Conservation (phyloP, 2,329 filamentous ascomycete genomes). For the Neofusicoccum cordaticola region DNA sequence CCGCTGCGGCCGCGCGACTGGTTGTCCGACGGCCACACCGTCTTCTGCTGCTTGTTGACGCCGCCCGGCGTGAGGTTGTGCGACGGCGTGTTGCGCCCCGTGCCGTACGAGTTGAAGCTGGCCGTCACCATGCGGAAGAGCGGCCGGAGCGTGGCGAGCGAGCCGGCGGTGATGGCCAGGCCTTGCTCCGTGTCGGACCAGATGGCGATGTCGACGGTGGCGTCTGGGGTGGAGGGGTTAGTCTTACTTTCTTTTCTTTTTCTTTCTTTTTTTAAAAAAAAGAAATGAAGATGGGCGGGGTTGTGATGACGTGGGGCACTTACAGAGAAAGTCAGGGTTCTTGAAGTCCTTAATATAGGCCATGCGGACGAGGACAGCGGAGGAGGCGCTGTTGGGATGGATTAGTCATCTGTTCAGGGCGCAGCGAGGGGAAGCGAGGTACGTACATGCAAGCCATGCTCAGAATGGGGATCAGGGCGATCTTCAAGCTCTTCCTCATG, state of each 20-base stretch:
- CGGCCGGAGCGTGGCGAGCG: slow-evolving; percentile 36
- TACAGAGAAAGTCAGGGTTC: slow-evolving; percentile 34
- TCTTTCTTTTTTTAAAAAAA: no score
- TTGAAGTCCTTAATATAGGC: slow-evolving; percentile 35
- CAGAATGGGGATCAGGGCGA: slow-evolving; percentile 47
- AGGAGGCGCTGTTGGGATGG: slow-evolving; percentile 24
- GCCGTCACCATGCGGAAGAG: slow-evolving; percentile 27
- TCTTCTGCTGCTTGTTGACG: not conserved
- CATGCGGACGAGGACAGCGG: slow-evolving; percentile 36
- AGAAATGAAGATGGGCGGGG: not conserved
- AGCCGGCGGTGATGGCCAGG: slow-evolving; percentile 36
- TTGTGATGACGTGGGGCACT: not conserved
- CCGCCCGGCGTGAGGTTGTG: not conserved
- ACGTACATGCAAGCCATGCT: slow-evolving; percentile 46
- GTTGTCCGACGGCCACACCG: not conserved
- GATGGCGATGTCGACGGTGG: slow-evolving; percentile 36
- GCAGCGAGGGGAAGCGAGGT: no score
- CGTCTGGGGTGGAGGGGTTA: not conserved
- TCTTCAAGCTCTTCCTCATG: slow-evolving; percentile 48
- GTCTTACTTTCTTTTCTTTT: not conserved
- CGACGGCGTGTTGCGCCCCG: not conserved
- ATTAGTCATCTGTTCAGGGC: not conserved
- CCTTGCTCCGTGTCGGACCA: slow-evolving; percentile 37
- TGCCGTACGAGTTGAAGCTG: not conserved
- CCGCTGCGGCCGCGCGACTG: not conserved